Evolutionary conservation across 202 grass and related monocot genomes (phyloP).

Genomic region (Eragrostis tef): DNA sequence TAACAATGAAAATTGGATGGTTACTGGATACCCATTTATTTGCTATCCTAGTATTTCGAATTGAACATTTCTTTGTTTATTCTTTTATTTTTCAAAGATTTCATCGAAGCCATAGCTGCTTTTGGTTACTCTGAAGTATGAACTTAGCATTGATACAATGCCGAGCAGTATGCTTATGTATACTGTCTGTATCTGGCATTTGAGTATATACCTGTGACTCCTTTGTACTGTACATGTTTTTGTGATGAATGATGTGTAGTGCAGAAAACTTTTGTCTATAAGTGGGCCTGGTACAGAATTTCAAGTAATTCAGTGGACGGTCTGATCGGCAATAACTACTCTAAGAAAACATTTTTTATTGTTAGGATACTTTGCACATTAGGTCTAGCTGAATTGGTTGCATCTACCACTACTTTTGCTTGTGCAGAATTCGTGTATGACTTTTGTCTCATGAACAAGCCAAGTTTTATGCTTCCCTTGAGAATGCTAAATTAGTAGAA

Average conservation of each 20-base stretch:
- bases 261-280: background rate
- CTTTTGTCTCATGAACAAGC: background rate
- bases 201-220: conserved; percentile 16
- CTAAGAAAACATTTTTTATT: background rate
- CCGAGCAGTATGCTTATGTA: conserved; percentile 3
- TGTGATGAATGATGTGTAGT: background rate
- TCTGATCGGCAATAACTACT: background rate
- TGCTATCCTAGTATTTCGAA: conserved; percentile 7
- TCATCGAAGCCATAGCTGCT: background rate
- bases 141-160: conserved; percentile 14
- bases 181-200: background rate
- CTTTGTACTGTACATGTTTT: conserved; percentile 8
- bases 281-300: background rate
- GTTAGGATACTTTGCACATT: conserved; percentile 13
- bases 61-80: conserved; percentile 13
- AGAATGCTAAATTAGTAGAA: conserved; percentile 23
- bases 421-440: background rate
- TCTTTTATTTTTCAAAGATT: conserved; percentile 20
- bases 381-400: background rate
- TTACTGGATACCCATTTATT: conserved; percentile 54
- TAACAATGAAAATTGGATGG: conserved; percentile 99
- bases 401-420: conserved; percentile 4
- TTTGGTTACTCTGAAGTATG: background rate
- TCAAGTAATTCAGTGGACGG: background rate
- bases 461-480: background rate